phyloP scores from a whole-genome alignment of 208 protist species.

The Lotmaria passim region DNA sequence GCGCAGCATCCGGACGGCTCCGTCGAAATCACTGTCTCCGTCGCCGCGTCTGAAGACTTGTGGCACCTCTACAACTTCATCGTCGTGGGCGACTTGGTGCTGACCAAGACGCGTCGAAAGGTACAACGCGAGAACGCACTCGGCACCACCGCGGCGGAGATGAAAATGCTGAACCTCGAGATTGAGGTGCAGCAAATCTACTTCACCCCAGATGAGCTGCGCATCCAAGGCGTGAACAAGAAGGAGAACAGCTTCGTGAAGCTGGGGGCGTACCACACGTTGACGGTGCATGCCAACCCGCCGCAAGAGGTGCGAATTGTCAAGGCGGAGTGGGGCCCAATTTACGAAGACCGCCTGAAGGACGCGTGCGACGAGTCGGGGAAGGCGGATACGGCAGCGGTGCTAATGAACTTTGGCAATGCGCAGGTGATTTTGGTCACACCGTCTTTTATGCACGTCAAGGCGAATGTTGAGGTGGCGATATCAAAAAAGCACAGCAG shows the following conservation, averaged over 20 bases:
- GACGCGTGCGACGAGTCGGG: slow-evolving; percentile 78
- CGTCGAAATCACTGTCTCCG: slow-evolving; percentile 88
- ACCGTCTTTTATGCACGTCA: slow-evolving; percentile 91
- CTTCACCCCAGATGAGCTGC: slow-evolving; percentile 82
- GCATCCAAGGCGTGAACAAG: slow-evolving; percentile 88
- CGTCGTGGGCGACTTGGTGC: slow-evolving; percentile 76
- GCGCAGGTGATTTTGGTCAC: slow-evolving; percentile 94
- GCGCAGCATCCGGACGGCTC: slow-evolving; percentile 67
- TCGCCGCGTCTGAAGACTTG: slow-evolving; percentile 92
- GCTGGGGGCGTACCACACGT: slow-evolving; percentile 93
- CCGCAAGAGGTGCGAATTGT: slow-evolving; percentile 90
- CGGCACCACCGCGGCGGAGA: slow-evolving; percentile 49
- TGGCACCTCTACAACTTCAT: slow-evolving; percentile 98
- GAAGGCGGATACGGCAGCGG: slow-evolving; percentile 90
- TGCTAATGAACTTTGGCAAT: slow-evolving; percentile 96
- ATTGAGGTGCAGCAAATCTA: slow-evolving; percentile 60
- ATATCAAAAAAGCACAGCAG: slow-evolving; percentile 88
- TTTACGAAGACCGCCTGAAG: slow-evolving; percentile 58
- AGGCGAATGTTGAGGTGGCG: slow-evolving; percentile 86
- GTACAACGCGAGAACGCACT: slow-evolving; percentile 66
- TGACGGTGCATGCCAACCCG: slow-evolving; percentile 89
- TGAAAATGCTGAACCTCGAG: slow-evolving; percentile 65
- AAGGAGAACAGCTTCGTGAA: slow-evolving; percentile 91
- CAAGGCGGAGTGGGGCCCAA: slow-evolving; percentile 93
- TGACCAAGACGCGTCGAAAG: slow-evolving; percentile 80